Evolutionary conservation across 345 rosid species (phyloP), one percentile per base, ranked within the genome.

Genomic region (Eutrema heterophyllum): DNA sequence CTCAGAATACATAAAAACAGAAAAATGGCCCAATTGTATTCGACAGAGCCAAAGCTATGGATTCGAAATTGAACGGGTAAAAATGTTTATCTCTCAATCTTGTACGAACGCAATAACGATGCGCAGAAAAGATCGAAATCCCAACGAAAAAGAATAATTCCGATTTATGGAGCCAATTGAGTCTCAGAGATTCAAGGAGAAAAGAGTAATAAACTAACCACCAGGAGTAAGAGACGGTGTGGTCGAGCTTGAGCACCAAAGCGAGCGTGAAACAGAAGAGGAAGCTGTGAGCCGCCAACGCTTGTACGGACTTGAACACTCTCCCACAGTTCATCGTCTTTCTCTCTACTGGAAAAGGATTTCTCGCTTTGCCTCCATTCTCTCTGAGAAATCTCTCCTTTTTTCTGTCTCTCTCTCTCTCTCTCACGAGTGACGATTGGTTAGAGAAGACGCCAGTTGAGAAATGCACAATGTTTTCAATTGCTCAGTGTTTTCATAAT

Each of bases 241-340:
- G 85, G 65, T 86, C 80, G 75, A 94, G 90, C 84, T 91, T 94
- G 64, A 91, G 83, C 33, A 89, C 84, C 57, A 94, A 92, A 70
- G 87, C 71, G 10, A 91, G 81, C 52, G 97, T 88, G 86, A 91
- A 89, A 66, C 61, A 64, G 56, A 88, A 82, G 66, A 94, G 93
- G 15, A 88, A 90, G 84, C 59, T 29, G 57, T 94, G 95, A 56
- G 98, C 96, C 5, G 81, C 86, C 80, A 89, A 79, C 51, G 97
- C 88, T 90, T 88, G 98, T 26, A 76, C 83, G 44, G 97, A 91
- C 88, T 88, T 89, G 78, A 91, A 84, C 68, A 88, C 89, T 84
- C 98, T 88, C 66, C 91, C 76, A 91, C 96, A 85, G 81, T 83
- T 84, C 96, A 89, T 89, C 82, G 27, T 86, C 71, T 32, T n/a